phyloP scores from a whole-genome alignment of 2,329 filamentous ascomycete species.

The Helminthosporium solani region DNA sequence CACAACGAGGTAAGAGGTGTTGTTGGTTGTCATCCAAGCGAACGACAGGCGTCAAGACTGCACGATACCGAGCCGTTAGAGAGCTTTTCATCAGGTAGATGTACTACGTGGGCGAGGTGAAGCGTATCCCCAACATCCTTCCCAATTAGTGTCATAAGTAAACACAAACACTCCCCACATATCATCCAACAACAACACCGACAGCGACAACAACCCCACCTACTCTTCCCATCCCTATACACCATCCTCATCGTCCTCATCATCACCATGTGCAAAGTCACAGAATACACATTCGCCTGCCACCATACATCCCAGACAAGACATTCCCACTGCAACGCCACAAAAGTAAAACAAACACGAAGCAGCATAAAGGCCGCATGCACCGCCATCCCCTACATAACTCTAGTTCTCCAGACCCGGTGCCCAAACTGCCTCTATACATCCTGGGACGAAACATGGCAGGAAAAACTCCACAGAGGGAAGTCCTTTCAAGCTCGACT shows the following conservation, averaged over 20 bases:
- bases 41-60: too few species aligned
- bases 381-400: slow-evolving; percentile 24
- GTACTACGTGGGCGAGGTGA: too few species aligned
- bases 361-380: slow-evolving; percentile 25
- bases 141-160: too few species aligned
- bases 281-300: slow-evolving; percentile 36
- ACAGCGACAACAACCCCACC: not conserved
- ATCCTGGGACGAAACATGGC: slow-evolving; percentile 19
- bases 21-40: too few species aligned
- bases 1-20: too few species aligned
- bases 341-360: slow-evolving; percentile 23
- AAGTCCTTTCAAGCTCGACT: slow-evolving; percentile 7
- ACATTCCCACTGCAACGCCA: slow-evolving; percentile 38
- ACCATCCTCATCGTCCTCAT: too few species aligned
- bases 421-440: slow-evolving; percentile 28
- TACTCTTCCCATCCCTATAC: too few species aligned
- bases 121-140: too few species aligned
- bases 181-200: too few species aligned
- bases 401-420: slow-evolving; percentile 10
- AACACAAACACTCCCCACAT: too few species aligned
- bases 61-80: too few species aligned
- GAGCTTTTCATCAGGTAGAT: too few species aligned
- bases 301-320: slow-evolving; percentile 28
- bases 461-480: slow-evolving; percentile 17
- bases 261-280: slow-evolving; percentile 41